Evolutionary conservation across 345 rosid species (phyloP).

Genomic region (Camelina neglecta): DNA sequence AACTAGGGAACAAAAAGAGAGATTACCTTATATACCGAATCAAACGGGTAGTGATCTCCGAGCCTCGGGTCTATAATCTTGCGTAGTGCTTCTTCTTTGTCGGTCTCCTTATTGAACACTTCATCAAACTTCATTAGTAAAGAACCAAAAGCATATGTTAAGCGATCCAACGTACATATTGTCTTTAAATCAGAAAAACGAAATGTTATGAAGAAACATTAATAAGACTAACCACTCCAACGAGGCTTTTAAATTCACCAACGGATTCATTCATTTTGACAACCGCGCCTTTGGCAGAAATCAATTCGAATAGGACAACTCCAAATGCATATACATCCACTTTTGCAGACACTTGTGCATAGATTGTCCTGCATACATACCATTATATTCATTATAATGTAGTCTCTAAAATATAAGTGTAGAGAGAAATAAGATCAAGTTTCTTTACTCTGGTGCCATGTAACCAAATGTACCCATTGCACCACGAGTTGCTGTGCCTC

Average conservation of each 20-base stretch:
- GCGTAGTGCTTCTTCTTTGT: constrained; percentile 62
- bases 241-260: constrained; percentile 80
- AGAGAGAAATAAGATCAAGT: constrained; percentile 22
- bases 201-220: not conserved
- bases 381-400: not conserved
- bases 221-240: constrained; percentile 69
- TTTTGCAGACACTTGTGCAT: constrained; percentile 85
- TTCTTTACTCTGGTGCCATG: constrained; percentile 96
- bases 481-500: constrained; percentile 69
- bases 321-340: constrained; percentile 96
- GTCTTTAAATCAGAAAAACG: not conserved
- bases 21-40: constrained; percentile 72
- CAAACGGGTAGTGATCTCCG: constrained; percentile 71
- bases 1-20: not conserved
- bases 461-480: constrained; percentile 98
- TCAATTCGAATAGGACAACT: constrained; percentile 91
- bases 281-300: constrained; percentile 88
- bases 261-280: constrained; percentile 56
- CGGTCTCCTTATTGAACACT: constrained; percentile 54
- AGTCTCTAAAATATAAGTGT: not conserved
- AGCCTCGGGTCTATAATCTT: constrained; percentile 80
- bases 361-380: constrained; percentile 69
- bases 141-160: not conserved
- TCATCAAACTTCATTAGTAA: constrained; percentile 69
- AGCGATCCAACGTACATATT: not conserved